Evolutionary conservation across 306 rosid genomes (phyloP), one percentile per base, ranked within the genome.

Genomic region (Quercus dentata): DNA sequence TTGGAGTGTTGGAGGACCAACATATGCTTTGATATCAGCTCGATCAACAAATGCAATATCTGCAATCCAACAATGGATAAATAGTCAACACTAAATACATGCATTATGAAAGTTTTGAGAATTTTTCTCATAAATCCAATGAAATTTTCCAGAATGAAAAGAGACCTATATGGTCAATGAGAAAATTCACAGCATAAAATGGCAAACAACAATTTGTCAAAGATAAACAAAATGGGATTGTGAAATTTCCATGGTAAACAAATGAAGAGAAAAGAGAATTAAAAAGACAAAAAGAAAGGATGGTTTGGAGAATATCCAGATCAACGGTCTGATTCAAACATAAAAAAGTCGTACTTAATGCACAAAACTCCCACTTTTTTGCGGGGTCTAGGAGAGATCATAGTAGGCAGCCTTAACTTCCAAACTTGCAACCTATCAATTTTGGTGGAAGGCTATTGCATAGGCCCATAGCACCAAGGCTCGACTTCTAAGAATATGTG

Each of bases 1-100:
- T 86, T 96, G 89, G 72, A 96, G 91, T 63, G 97, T 89, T 79
- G 99, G 99, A 59, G 99, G 99, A 81, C 99, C 99, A 28, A 96
- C 97, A 75, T 95, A 95, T 74, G 98, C 98, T 87, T 91, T 95
- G 77, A 95, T 93, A 86, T 95, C 98, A 52, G 99, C 98, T 82
- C 98, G 94, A 83, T 95, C 99, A 63, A 96, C 97, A 88, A 96
- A 96, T 72, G 99, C 99, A 68, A 95, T 81, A 85, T 95, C 98
- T 95, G 91, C 87, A 80, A 85, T 74, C 77, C 70, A 76, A 33
- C 23, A 69, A 73, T 51, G 73, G 75, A 79, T 74, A 70, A 82
- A 64, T 49, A 12, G 54, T 49, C 4, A 12, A 49, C 65, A 33
- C 18, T 49, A 49, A 49, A 49, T 79, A 33, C 18, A 25, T 27